Conservation (phyloP, 176 grass and related monocot species). For the Alopecurus myosuroides region DNA sequence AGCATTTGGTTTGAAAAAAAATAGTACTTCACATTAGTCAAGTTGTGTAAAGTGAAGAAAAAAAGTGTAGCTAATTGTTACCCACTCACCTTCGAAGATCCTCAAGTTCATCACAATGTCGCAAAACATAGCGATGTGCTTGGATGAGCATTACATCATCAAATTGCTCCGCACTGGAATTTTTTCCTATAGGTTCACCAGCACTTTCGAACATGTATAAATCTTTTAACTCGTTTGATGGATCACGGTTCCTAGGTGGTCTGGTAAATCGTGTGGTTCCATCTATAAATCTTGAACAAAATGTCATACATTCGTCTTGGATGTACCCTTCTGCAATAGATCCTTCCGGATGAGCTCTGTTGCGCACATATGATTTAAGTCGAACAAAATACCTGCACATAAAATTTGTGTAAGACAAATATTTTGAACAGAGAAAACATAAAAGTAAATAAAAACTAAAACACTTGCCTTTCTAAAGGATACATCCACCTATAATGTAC, state of each 20-base stretch:
- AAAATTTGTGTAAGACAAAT: not conserved
- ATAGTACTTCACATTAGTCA: not conserved
- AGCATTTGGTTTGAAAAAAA: not conserved
- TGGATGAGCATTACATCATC: not conserved
- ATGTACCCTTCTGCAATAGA: not conserved
- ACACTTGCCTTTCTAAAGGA: constrained; percentile 10
- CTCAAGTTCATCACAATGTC: not conserved
- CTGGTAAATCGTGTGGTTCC: not conserved
- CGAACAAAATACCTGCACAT: not conserved
- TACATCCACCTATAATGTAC: constrained; percentile 36
- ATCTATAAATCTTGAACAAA: not conserved
- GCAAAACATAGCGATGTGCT: not conserved
- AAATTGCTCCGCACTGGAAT: not conserved
- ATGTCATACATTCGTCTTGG: not conserved
- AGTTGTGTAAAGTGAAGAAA: not conserved
- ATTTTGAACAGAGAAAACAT: not conserved
- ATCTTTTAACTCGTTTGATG: not conserved
- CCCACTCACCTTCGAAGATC: not conserved
- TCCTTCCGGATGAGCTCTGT: not conserved
- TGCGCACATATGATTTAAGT: not conserved
- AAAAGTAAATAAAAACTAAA: not conserved
- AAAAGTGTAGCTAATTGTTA: not conserved
- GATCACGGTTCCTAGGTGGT: not conserved
- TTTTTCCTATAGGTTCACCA: not conserved
- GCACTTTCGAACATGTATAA: not conserved